These are phyloP conservation scores for Epicoccum nigrum DNA, from an alignment of 2,329 filamentous ascomycete species.

Conservation along the genomic window DNA sequence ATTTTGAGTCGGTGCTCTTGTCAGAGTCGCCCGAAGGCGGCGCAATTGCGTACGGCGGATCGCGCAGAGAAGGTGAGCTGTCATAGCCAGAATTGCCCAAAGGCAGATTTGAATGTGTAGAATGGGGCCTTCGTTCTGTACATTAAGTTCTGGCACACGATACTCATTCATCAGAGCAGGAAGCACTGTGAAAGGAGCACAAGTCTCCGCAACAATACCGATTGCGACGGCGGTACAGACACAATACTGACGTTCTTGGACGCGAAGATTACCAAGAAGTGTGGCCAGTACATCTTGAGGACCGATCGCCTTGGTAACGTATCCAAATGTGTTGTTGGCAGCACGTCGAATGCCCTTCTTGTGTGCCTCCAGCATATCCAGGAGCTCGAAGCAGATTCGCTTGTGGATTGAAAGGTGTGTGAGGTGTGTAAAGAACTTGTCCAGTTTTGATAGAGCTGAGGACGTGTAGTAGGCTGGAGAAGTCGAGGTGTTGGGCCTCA, in stretches of 20 bases:
- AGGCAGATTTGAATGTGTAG: too few relatives aligned
- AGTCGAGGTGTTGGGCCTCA: too few relatives aligned
- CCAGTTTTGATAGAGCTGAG: too few relatives aligned
- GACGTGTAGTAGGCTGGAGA: too few relatives aligned
- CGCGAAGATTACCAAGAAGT: conserved; percentile 91
- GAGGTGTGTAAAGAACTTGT: too few relatives aligned
- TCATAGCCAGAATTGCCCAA: too few relatives aligned
- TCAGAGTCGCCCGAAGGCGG: too few relatives aligned
- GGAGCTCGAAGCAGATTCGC: conserved; percentile 98
- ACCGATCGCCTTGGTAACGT: conserved; percentile 98
- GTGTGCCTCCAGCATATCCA: conserved; percentile 99
- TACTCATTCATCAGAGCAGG: conserved; percentile 99
- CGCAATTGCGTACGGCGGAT: too few relatives aligned
- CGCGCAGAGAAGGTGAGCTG: too few relatives aligned
- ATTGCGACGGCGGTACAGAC: conserved; percentile 99
- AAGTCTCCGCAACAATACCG: conserved; percentile 97
- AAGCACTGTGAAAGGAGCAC: conserved; percentile 97
- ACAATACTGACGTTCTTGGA: conserved; percentile 96
- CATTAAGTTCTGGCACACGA: conserved; percentile 95
- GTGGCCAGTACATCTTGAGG: conserved; percentile 97
- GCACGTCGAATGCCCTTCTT: conserved; percentile 98
- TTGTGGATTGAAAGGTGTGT: too few relatives aligned
- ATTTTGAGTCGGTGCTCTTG: too few relatives aligned
- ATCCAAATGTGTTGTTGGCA: conserved; percentile 99
- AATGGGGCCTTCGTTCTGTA: too few relatives aligned